Base-by-base conservation (phyloP, 306 rosid genomes). In the Sechiopsis laciniata region DNA sequence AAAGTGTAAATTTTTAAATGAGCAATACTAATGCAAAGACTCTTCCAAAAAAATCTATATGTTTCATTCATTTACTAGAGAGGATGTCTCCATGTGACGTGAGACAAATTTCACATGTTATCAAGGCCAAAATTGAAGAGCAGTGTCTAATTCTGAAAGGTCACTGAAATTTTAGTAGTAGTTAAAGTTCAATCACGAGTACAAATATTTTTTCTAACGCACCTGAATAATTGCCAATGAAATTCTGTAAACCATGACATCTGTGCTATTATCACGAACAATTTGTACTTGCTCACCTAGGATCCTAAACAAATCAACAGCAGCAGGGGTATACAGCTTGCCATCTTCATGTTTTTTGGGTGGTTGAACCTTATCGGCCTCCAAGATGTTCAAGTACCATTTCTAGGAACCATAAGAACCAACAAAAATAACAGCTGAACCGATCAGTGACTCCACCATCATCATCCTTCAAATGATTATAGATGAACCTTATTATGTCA, bases 301-400 rank as follows among this genome's bases (percentile, higher is more conserved):
- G 82, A 94, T 94, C 84, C 97, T 84, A 90, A 94, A 94, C 74
- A 94, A 83, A 85, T 94, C 99, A 81, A 90, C 97, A 78, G 99
- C 96, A 56, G 97, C 99, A 17, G 99, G 99, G 17, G 99, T 91
- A 82, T 91, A 94, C 20, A 94, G 85, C 87, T 94, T 94, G 75
- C 99, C 97, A 72, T 91, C 97, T 83, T 94, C 95, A 45, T 96
- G 90, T 86, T 91, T 91, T 88, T 94, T 94, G 37, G 99, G 97
- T 77, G 92, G 96, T 74, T 94, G 99, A 24, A 92, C 84, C 86
- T 86, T 91, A 83, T 91, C 99, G 71, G 97, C 96, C 81, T 94
- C 99, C 86, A 94, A 80, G 75, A 94, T 94, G 85, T 94, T 94
- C 89, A 89, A 79, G 88, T 89, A 94, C 99, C 99, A 94, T 94